A percentile compares a stretch with the other conserved stretches of the same genome.
These are phyloP conservation scores for Eucalyptus lansdowneana DNA, from an alignment of 345 rosid genomes.

Conservation along the genomic window DNA sequence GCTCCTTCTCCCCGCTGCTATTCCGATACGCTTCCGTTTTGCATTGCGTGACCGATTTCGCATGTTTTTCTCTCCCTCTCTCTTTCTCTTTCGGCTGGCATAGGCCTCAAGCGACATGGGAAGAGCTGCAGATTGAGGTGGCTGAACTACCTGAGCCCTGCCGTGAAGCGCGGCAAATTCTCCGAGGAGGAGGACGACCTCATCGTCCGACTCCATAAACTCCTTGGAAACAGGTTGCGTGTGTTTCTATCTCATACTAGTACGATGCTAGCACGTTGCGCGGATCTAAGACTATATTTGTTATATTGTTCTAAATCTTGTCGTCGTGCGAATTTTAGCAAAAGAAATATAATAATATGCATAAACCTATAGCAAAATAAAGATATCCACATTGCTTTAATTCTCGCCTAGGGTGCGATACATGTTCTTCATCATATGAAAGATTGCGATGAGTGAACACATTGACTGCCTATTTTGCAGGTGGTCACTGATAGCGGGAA, in stretches of 20 bases:
- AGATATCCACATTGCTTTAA: not conserved
- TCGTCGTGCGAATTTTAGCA: not conserved
- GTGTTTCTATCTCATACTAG: not conserved
- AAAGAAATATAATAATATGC: not conserved
- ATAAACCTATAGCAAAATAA: not conserved
- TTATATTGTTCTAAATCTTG: not conserved
- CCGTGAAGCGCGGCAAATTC: constrained; percentile 3
- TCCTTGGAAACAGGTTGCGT: constrained; percentile 10
- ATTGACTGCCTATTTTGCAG: not conserved
- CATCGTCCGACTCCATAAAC: constrained; percentile 9
- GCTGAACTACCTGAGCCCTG: constrained; percentile 1
- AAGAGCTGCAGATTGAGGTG: not conserved
- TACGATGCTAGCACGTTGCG: not conserved
- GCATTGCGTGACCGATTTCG: not conserved
- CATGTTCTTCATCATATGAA: not conserved
- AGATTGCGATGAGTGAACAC: not conserved
- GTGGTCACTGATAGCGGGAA: not conserved
- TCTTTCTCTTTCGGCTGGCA: not conserved
- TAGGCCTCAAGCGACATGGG: constrained; percentile 6
- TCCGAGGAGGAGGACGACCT: constrained; percentile 13
- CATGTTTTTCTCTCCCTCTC: not conserved
- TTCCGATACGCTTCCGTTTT: not conserved
- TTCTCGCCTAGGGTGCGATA: not conserved
- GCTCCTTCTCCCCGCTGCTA: not conserved
- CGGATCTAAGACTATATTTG: not conserved